Evolutionary conservation across 208 protist species (phyloP).

Genomic region (Trypanosoma conorhini): DNA sequence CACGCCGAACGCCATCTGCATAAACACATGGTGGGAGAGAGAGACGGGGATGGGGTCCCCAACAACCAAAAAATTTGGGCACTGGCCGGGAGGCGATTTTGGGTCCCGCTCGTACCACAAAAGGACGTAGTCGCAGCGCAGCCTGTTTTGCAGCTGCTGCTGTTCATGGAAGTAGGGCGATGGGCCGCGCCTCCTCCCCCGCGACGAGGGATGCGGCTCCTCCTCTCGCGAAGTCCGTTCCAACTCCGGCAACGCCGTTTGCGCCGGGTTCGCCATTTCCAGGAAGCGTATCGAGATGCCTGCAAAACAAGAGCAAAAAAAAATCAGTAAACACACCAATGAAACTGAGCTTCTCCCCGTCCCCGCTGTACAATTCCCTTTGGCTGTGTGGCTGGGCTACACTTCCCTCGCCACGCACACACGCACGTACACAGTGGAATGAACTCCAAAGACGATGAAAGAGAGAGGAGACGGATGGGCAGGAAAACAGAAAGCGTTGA

Average conservation of each 20-base stretch:
- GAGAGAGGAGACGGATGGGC: conserved; percentile 1
- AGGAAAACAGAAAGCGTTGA: conserved; percentile 6
- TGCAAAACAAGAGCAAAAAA: conserved; percentile 18
- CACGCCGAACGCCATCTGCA: conserved; percentile 34
- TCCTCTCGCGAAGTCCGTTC: neutral
- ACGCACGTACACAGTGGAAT: neutral
- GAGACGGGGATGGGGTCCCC: conserved; percentile 30
- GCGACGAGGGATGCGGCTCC: neutral
- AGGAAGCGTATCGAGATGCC: neutral
- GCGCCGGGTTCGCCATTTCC: neutral
- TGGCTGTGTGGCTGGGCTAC: neutral
- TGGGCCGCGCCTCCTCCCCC: neutral
- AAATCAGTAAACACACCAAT: neutral
- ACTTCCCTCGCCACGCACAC: neutral
- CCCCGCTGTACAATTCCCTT: neutral
- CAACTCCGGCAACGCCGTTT: neutral
- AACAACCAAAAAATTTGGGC: conserved; percentile 24
- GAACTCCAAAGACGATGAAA: neutral
- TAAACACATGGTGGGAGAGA: conserved; percentile 36
- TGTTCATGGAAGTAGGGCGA: conserved; percentile 19
- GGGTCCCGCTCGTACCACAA: conserved; percentile 35
- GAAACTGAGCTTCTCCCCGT: neutral
- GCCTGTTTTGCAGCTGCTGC: conserved; percentile 21
- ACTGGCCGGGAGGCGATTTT: conserved; percentile 14
- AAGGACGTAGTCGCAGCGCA: conserved; percentile 31